These are phyloP conservation scores for Boletus sp. DNA, from an alignment of 1,284 basidiomycete species.

Conservation along the genomic window DNA sequence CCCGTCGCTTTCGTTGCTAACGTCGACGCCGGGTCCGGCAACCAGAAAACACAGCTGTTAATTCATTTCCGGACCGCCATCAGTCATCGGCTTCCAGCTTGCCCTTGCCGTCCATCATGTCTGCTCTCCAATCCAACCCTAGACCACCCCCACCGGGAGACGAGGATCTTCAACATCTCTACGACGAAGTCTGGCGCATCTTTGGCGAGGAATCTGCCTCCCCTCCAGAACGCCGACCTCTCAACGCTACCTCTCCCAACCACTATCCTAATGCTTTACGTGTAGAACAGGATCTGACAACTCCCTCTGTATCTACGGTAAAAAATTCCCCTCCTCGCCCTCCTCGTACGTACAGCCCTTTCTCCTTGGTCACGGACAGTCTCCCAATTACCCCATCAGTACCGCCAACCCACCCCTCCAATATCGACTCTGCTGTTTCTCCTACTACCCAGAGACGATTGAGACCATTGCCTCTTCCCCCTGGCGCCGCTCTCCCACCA, in stretches of 20 bases:
- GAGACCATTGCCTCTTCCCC: slow-evolving; percentile 31
- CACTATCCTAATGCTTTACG: slow-evolving; percentile 21
- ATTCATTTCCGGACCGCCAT: not conserved
- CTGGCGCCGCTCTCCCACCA: slow-evolving; percentile 18
- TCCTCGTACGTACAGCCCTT: slow-evolving; percentile 20
- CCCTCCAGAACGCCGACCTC: slow-evolving; percentile 24
- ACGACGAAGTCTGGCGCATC: slow-evolving; percentile 66
- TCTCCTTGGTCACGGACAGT: not conserved
- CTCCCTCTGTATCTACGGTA: slow-evolving; percentile 10
- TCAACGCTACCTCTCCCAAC: slow-evolving; percentile 16
- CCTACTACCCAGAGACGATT: slow-evolving; percentile 35
- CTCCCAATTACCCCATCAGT: slow-evolving; percentile 9
- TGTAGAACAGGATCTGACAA: slow-evolving; percentile 19
- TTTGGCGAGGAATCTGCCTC: slow-evolving; percentile 46
- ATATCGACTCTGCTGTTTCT: slow-evolving; percentile 29
- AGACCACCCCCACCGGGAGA: slow-evolving; percentile 48
- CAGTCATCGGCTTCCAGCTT: slow-evolving; percentile 14
- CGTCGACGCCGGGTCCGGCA: slow-evolving; percentile 3
- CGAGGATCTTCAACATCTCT: slow-evolving; percentile 64
- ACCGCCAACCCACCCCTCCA: slow-evolving; percentile 16
- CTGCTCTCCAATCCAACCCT: slow-evolving; percentile 29
- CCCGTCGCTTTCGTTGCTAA: not conserved
- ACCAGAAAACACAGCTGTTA: not conserved
- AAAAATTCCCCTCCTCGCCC: slow-evolving; percentile 21
- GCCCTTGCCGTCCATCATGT: slow-evolving; percentile 24